Conservation (phyloP, 148 eudicot genomes). For the Euryodendron excelsum region DNA sequence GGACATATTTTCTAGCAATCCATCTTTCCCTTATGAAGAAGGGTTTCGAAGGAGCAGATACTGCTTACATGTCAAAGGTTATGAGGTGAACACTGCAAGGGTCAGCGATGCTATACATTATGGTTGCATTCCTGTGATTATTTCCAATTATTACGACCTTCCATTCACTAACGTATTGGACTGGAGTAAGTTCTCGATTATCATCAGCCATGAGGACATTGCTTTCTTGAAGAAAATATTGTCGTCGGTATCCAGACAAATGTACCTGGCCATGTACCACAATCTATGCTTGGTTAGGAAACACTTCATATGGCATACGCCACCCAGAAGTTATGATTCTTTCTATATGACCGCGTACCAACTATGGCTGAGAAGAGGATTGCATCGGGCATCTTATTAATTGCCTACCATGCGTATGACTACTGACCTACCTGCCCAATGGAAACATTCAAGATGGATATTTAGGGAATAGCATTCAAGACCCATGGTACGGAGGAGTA, state of each 20-base stretch:
- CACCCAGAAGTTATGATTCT: constrained; percentile 32
- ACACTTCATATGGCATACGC: constrained; percentile 38
- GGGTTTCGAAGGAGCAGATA: constrained; percentile 35
- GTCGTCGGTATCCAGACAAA: constrained; percentile 23
- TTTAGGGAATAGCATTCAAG: neutral
- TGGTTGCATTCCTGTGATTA: constrained; percentile 42
- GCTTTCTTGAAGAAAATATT: constrained; percentile 25
- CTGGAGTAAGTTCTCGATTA: constrained; percentile 42
- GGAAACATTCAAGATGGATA: neutral
- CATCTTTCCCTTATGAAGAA: constrained; percentile 32
- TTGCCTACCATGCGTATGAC: neutral
- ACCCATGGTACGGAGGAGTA: neutral
- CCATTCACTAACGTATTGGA: constrained; percentile 43
- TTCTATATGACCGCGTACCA: constrained; percentile 48
- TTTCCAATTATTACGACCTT: constrained; percentile 44
- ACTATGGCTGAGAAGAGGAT: constrained; percentile 42
- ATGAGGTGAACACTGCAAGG: constrained; percentile 48
- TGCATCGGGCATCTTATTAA: constrained; percentile 20
- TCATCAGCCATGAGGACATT: constrained; percentile 26
- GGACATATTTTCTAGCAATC: constrained; percentile 25
- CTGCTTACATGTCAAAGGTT: constrained; percentile 44
- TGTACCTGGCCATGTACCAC: constrained; percentile 25
- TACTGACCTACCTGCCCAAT: neutral
- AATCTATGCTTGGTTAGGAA: constrained; percentile 33
- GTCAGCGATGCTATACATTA: constrained; percentile 45